Conservation (phyloP, 768 basidiomycete species). For the Trametes cubensis region DNA sequence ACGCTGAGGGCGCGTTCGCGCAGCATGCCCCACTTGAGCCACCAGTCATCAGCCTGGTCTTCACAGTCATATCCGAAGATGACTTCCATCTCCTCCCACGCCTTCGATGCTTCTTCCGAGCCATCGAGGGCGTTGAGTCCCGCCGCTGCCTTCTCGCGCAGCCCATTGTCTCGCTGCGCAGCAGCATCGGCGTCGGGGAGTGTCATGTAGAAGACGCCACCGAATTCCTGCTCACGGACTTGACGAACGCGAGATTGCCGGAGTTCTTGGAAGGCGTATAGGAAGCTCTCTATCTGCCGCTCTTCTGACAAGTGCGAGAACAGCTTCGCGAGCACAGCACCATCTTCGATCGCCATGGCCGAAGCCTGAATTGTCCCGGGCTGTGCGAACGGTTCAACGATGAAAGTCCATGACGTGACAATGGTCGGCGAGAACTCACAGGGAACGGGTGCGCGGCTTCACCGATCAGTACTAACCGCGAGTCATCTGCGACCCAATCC, state of each 20-base stretch:
- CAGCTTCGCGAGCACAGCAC: slow-evolving; percentile 42
- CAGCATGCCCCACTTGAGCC: slow-evolving; percentile 38
- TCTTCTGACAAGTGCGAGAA: slow-evolving; percentile 38
- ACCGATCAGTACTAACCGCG: slow-evolving; percentile 37
- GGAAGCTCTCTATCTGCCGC: slow-evolving; percentile 37
- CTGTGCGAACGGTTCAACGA: slow-evolving; percentile 19
- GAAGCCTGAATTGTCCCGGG: slow-evolving; percentile 38
- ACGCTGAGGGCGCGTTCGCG: slow-evolving; percentile 24
- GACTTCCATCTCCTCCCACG: slow-evolving; percentile 35
- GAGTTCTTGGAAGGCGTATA: slow-evolving; percentile 40
- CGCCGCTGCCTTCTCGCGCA: slow-evolving; percentile 28
- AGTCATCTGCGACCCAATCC: slow-evolving; percentile 38
- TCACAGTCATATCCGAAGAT: slow-evolving; percentile 40
- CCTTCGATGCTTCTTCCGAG: slow-evolving; percentile 26
- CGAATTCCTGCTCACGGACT: slow-evolving; percentile 28
- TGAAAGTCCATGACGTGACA: not conserved
- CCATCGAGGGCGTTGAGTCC: slow-evolving; percentile 28
- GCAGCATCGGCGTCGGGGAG: slow-evolving; percentile 25
- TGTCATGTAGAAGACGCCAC: slow-evolving; percentile 25
- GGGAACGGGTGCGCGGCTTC: slow-evolving; percentile 43
- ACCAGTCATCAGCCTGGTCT: slow-evolving; percentile 42
- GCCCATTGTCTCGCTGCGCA: slow-evolving; percentile 27
- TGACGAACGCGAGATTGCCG: slow-evolving; percentile 35
- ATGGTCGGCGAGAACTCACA: slow-evolving; percentile 23
- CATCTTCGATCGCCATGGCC: slow-evolving; percentile 44